A percentile compares a stretch with the other conserved stretches of the same genome.
Evolutionary conservation across 306 rosid species (phyloP).

Genomic region (Benincasa hispida): DNA sequence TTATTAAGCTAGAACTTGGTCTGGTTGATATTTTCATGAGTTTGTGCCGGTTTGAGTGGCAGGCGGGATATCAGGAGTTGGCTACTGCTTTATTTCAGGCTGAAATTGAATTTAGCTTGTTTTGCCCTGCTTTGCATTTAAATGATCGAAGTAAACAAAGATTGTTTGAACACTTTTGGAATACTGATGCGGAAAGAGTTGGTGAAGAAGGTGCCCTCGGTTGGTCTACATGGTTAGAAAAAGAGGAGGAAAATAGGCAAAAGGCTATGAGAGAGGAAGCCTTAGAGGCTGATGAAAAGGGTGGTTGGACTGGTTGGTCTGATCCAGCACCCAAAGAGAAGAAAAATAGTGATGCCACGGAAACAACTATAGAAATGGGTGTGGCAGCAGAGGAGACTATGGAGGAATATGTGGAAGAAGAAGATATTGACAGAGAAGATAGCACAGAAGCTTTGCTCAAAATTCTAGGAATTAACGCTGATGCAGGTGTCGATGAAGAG

Average conservation of each 20-base stretch:
- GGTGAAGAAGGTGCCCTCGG: slow-evolving; percentile 93
- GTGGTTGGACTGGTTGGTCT: slow-evolving; percentile 99
- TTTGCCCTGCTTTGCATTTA: slow-evolving; percentile 70
- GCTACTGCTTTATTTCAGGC: slow-evolving; percentile 95
- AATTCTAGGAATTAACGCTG: slow-evolving; percentile 68
- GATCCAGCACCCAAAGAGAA: slow-evolving; percentile 46
- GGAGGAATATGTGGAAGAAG: slow-evolving; percentile 37
- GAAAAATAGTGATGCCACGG: slow-evolving; percentile 17
- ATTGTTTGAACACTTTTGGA: slow-evolving; percentile 85
- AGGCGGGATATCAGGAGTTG: slow-evolving; percentile 79
- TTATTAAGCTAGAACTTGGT: slow-evolving; percentile 71
- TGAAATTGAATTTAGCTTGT: slow-evolving; percentile 83
- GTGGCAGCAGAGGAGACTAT: slow-evolving; percentile 32
- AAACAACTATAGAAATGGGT: slow-evolving; percentile 23
- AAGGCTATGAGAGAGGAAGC: slow-evolving; percentile 45
- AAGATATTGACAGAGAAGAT: slow-evolving; percentile 45
- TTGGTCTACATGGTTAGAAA: slow-evolving; percentile 92
- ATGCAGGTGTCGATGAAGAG: slow-evolving; percentile 47
- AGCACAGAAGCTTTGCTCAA: slow-evolving; percentile 73
- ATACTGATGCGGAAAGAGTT: slow-evolving; percentile 61
- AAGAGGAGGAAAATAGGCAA: slow-evolving; percentile 88
- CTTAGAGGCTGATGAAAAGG: slow-evolving; percentile 35
- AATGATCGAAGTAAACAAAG: slow-evolving; percentile 73
- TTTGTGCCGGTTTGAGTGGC: slow-evolving; percentile 94
- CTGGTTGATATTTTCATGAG: slow-evolving; percentile 83